Evolutionary conservation across 306 rosid species (phyloP), one percentile per base, ranked within the genome.

Genomic region (Astragalus membranaceus): DNA sequence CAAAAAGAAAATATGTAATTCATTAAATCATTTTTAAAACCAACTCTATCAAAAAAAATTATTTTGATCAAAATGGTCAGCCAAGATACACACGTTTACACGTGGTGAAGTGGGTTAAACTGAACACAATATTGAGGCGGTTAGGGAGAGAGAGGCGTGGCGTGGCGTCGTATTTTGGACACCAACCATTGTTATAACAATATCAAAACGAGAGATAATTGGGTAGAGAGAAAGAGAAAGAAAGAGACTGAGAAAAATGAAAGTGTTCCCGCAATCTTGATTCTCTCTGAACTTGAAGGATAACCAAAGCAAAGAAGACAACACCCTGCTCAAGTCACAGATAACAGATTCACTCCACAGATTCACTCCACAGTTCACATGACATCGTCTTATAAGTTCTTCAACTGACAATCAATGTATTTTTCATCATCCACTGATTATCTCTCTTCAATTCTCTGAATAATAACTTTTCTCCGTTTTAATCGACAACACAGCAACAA

Each of bases 361-460:
- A n/a, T n/a, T 49, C 32, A 42, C 20, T 52, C 6, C 39, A 37
- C n/a, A n/a, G n/a, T n/a, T n/a, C n/a, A n/a, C n/a, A n/a, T n/a
- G n/a, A n/a, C n/a, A n/a, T n/a, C n/a, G n/a, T n/a, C n/a, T n/a
- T n/a, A n/a, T 36, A 5, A 36, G 7, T 36, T 5, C 9, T 36
- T 5, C 42, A 37, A 37, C 42, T 37, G 8, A 6, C 42, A 53
- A 47, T 14, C 83, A 15, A 50, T 73, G 59, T 32, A 26, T 52
- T 26, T 2, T 75, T 73, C 49, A 62, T 69, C 37, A 7, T 72
- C 70, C 63, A 7, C 79, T 54, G 14, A 74, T 71, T 82, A 74
- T 12, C 55, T 29, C 64, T 13, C 62, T 2, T 1, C 20, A 8
- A 4, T 26, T 5, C 16, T 20, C 62, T 1, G 1, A 4, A 82